Percentiles rank a stretch among this genome's conserved stretches.
These are phyloP conservation scores for Epichloe sylvatica DNA, from an alignment of 2,329 filamentous ascomycete species.

Conservation along the genomic window DNA sequence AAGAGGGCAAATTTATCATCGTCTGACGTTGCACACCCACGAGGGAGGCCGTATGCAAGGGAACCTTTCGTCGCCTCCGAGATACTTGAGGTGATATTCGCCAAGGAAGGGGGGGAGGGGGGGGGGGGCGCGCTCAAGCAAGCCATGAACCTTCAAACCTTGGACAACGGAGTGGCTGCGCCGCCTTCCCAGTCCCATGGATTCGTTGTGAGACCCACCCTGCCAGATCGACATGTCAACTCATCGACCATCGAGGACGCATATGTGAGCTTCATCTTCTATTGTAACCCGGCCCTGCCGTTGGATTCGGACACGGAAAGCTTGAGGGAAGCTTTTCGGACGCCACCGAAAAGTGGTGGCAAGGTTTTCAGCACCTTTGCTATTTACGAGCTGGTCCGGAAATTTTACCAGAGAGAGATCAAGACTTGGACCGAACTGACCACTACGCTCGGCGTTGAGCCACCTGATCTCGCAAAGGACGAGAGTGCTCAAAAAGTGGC, in stretches of 20 bases:
- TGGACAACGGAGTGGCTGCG: neutral
- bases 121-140: neutral
- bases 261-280: constrained; percentile 73
- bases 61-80: no score
- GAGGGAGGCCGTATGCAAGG: no score
- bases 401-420: constrained; percentile 68
- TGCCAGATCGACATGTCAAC: constrained; percentile 57
- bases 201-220: constrained; percentile 14
- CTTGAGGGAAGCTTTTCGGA: constrained; percentile 62
- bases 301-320: constrained; percentile 54
- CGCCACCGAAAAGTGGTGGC: constrained; percentile 72
- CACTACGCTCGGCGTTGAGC: constrained; percentile 75
- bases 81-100: no score
- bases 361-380: constrained; percentile 70
- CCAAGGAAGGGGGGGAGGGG: no score
- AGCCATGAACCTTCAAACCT: neutral
- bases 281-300: constrained; percentile 71
- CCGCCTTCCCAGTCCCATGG: neutral
- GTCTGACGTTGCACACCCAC: no score
- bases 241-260: constrained; percentile 63
- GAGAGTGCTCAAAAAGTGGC: constrained; percentile 89
- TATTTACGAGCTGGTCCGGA: constrained; percentile 64
- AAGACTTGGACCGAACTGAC: constrained; percentile 89
- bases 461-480: constrained; percentile 65
- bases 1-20: no score